phyloP scores from a whole-genome alignment of 441 rosid species.

The Caryocar brasiliense region DNA sequence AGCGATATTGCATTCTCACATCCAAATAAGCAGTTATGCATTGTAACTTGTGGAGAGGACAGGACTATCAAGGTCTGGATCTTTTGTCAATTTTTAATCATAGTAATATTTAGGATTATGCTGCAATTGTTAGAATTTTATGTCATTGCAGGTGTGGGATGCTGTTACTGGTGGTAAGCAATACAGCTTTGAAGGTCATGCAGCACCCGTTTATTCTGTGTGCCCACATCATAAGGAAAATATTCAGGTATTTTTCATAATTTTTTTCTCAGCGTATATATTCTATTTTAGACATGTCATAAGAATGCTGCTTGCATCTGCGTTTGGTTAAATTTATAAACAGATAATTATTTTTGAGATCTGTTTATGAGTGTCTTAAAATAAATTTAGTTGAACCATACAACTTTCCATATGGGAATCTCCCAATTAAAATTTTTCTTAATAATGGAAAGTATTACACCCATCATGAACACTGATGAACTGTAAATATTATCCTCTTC shows the following conservation, averaged over 20 bases:
- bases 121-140: not conserved
- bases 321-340: too few species aligned
- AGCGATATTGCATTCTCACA: constrained; percentile 61
- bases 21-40: constrained; percentile 54
- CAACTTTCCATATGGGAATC: too few species aligned
- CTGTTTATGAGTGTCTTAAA: too few species aligned
- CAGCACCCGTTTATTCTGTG: constrained; percentile 82
- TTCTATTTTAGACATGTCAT: too few species aligned
- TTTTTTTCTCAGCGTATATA: too few species aligned
- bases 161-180: constrained; percentile 39
- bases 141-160: constrained; percentile 65
- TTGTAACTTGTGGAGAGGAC: constrained; percentile 84
- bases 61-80: constrained; percentile 57
- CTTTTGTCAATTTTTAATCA: not conserved
- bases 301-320: too few species aligned
- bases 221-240: constrained; percentile 76
- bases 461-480: too few species aligned
- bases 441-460: too few species aligned
- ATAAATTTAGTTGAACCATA: too few species aligned
- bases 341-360: too few species aligned
- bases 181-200: constrained; percentile 73
- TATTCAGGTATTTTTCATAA: constrained; percentile 38
- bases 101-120: not conserved
- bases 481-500: too few species aligned
- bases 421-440: too few species aligned